Conservation (phyloP, 495 filamentous ascomycete species). For the Lasiosphaeria hispida region DNA sequence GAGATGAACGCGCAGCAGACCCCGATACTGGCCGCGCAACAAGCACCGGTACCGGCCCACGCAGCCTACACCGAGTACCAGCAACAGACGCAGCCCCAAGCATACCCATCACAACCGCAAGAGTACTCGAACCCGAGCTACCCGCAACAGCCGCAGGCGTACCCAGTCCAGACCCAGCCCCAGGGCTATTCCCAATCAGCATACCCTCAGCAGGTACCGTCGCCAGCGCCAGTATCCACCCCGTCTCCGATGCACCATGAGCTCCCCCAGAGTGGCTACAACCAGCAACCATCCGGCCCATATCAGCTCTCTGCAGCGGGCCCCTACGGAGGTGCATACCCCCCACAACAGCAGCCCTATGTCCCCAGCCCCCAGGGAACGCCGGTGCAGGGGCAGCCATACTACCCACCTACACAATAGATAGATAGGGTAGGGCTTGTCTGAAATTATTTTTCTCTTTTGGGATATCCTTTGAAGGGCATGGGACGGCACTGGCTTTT, state of each 20-base stretch:
- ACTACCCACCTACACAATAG: conserved; percentile 19
- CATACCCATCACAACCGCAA: conserved; percentile 10
- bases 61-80: conserved; percentile 26
- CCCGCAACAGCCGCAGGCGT: conserved; percentile 2
- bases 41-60: conserved; percentile 20
- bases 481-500: neutral
- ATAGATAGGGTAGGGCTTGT: neutral
- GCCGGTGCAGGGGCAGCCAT: conserved; percentile 21
- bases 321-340: conserved; percentile 9
- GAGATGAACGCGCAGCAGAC: conserved; percentile 37
- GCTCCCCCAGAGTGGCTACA: conserved; percentile 7
- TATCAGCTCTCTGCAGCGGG: neutral
- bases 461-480: neutral
- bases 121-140: neutral
- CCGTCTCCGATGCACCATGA: conserved; percentile 10
- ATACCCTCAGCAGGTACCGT: conserved; percentile 12
- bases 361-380: conserved; percentile 17
- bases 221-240: conserved; percentile 4
- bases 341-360: conserved; percentile 5
- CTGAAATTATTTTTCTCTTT: neutral
- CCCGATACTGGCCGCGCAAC: conserved; percentile 29
- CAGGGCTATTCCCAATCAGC: neutral
- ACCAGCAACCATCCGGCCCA: conserved; percentile 1
- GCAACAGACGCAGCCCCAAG: conserved; percentile 15
- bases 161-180: conserved; percentile 6